Evolutionary conservation across 2,329 filamentous ascomycete species (phyloP), one percentile per base, ranked within the genome.

Genomic region (Diaporthe caulivora): DNA sequence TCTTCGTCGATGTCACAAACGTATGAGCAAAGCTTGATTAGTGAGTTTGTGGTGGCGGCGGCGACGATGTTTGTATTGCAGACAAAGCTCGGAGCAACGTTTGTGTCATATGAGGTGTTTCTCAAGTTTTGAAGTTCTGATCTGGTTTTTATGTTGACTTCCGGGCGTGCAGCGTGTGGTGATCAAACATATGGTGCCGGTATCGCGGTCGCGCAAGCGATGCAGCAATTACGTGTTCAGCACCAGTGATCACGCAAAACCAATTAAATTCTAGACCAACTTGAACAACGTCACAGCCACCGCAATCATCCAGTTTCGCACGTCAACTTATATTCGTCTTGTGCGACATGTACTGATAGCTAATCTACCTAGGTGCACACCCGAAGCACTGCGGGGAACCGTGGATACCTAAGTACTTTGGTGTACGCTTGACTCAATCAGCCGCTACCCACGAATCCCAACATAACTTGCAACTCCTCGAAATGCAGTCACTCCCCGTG

Each of bases 221-320:
- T 58, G 67, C 67, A 58, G 53, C 26, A 40, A 70, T 70, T 58
- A 70, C 67, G 67, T 70, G 37, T 58, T 37, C 34, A 21, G 29
- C 29, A 10, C 7, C 18, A 29, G 42, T 13, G 31, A 70, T 58
- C 40, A 70, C 67, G 67, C 53, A 44, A 69, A 53, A 53, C 29
- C 34, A 68, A 55, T 68, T 4, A 17, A 54, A 3, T 54, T 54
- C 3, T 18, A 34, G 24, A n/a, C 11, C 17, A 5, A 29, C n/a
- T 47, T 47, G 13, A 24, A 24, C 31, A 42, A 5, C n/a, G 31
- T 34, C 29, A 34, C 65, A 31, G 44, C 13, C 65, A 57, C 65
- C 21, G 49, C 40, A 58, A 21, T 37, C 26, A 70, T 34, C 40
- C 42, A 26, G 42, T 29, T 37, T 70, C 49, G 67, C 67, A 51